phyloP scores from a whole-genome alignment of 1,139 yeast genomes.

The Meyerozyma athensensis region DNA sequence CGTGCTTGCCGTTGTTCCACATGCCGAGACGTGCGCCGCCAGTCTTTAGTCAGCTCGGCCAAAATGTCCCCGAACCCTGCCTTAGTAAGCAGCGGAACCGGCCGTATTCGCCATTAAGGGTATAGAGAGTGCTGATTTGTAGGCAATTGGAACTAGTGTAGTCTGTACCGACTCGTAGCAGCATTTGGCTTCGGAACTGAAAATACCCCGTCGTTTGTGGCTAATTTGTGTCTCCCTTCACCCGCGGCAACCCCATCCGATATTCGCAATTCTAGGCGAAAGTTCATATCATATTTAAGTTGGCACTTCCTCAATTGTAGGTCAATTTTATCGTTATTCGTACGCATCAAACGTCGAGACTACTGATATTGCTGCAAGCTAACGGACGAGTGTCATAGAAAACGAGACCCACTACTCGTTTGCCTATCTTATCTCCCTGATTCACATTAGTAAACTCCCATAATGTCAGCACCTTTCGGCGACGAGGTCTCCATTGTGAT shows the following conservation, averaged over 20 bases:
- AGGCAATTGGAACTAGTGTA: no score
- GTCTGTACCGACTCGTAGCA: no score
- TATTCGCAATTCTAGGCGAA: not conserved
- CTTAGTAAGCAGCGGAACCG: not conserved
- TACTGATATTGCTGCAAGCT: no score
- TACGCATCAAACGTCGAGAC: no score
- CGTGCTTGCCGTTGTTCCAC: no score
- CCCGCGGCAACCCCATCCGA: not conserved
- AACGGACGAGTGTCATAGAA: no score
- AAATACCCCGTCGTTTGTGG: not conserved
- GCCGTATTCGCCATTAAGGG: not conserved
- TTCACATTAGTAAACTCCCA: not conserved
- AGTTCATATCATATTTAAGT: not conserved
- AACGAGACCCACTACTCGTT: no score
- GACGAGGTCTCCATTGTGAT: conserved; percentile 73
- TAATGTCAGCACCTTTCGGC: conserved; percentile 33
- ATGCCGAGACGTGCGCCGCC: conserved; percentile 1
- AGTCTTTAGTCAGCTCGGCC: conserved; percentile 1
- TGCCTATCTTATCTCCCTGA: not conserved
- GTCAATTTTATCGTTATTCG: no score
- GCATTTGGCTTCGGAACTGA: not conserved
- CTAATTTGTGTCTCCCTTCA: not conserved
- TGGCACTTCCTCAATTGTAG: not conserved
- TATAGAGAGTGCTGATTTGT: not conserved
- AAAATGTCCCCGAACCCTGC: not conserved